Evolutionary conservation across 768 basidiomycete species (phyloP).

Genomic region (Leccinum incarnatum): DNA sequence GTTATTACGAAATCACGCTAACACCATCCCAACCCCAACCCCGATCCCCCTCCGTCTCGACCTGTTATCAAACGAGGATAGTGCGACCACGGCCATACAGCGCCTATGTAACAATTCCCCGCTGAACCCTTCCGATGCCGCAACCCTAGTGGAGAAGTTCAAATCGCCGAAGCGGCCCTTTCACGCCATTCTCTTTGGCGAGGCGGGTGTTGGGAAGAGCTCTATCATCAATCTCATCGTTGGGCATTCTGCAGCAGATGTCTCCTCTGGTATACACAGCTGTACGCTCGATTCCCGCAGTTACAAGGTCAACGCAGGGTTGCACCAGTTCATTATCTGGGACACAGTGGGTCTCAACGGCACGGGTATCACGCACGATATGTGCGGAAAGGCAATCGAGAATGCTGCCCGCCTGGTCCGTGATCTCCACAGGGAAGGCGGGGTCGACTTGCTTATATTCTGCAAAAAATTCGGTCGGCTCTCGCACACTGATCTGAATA

Average conservation of each 20-base stretch:
- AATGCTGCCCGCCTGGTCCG: conserved; percentile 30
- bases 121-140: conserved; percentile 12
- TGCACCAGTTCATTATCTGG: conserved; percentile 26
- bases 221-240: conserved; percentile 40
- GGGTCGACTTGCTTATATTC: conserved; percentile 40
- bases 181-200: conserved; percentile 40
- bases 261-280: conserved; percentile 26
- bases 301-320: conserved; percentile 24
- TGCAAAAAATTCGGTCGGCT: conserved; percentile 34
- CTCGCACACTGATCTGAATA: conserved; percentile 24
- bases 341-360: conserved; percentile 34
- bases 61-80: conserved; percentile 10
- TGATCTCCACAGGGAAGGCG: conserved; percentile 26
- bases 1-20: conserved; percentile 9
- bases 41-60: conserved; percentile 17
- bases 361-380: conserved; percentile 2
- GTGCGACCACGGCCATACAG: not conserved
- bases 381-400: conserved; percentile 18
- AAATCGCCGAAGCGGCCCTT: conserved; percentile 12
- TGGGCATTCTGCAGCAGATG: conserved; percentile 19
- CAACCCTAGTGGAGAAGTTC: conserved; percentile 12
- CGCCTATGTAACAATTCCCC: conserved; percentile 13
- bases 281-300: conserved; percentile 33
- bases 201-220: conserved; percentile 40
- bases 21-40: conserved; percentile 1